These are phyloP conservation scores for Ceratonia siliqua DNA, from an alignment of 306 rosid genomes.

Conservation along the genomic window DNA sequence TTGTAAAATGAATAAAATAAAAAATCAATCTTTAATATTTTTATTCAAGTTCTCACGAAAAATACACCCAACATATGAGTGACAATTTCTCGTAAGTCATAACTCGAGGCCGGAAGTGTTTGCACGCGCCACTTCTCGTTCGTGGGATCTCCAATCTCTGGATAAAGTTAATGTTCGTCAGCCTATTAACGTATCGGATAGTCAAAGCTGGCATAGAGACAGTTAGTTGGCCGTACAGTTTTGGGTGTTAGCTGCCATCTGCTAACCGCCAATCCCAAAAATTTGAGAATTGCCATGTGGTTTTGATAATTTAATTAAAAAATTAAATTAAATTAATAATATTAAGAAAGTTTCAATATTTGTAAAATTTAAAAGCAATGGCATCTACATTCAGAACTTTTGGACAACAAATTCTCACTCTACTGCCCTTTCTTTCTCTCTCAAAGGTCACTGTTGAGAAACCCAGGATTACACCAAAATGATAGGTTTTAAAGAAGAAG, in stretches of 20 bases:
- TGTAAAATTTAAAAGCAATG: neutral
- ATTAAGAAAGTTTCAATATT: no score
- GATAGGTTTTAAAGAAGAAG: neutral
- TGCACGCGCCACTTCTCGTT: no score
- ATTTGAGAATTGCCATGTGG: conserved; percentile 5
- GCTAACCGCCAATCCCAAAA: conserved; percentile 35
- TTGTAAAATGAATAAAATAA: no score
- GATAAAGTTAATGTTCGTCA: neutral
- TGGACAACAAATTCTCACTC: neutral
- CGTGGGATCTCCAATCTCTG: no score
- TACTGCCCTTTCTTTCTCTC: neutral
- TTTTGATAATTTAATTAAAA: no score
- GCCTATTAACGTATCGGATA: neutral
- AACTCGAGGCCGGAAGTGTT: no score
- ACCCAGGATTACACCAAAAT: neutral
- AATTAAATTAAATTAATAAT: no score
- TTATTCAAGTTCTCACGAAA: no score
- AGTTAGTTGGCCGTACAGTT: conserved; percentile 55
- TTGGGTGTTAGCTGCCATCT: conserved; percentile 25
- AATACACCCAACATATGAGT: no score
- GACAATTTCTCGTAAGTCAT: no score
- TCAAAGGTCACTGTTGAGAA: neutral
- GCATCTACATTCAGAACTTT: neutral
- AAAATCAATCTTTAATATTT: no score
- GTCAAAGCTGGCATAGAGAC: conserved; percentile 43